Evolutionary conservation across 2,329 filamentous ascomycete species (phyloP).

Genomic region (Alternaria sp.): DNA sequence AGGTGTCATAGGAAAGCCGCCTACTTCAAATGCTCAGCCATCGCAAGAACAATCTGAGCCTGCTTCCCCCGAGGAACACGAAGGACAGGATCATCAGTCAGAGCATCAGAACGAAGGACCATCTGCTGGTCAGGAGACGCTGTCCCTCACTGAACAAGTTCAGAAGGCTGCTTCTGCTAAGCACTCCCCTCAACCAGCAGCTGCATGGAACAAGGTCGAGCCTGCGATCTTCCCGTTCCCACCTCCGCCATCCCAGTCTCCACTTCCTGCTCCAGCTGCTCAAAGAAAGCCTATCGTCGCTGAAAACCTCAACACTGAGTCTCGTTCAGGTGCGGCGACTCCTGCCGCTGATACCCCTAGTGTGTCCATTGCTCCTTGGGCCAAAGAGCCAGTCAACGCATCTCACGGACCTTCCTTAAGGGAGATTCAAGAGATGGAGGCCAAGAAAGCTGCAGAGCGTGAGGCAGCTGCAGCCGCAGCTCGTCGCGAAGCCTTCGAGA

Average conservation of each 20-base stretch:
- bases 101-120: conserved; percentile 17
- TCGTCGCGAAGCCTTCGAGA: conserved; percentile 80
- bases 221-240: conserved; percentile 83
- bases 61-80: conserved; percentile 29
- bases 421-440: conserved; percentile 96
- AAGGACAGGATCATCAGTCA: conserved; percentile 25
- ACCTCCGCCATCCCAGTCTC: conserved; percentile 78
- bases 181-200: conserved; percentile 63
- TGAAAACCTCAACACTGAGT: conserved; percentile 71
- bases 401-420: conserved; percentile 90
- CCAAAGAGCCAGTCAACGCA: conserved; percentile 77
- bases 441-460: conserved; percentile 87
- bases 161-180: conserved; percentile 75
- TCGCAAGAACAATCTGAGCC: conserved; percentile 32
- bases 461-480: conserved; percentile 82
- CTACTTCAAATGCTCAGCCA: conserved; percentile 30
- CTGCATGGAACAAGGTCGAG: conserved; percentile 68
- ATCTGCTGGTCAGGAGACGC: conserved; percentile 57
- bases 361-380: conserved; percentile 91
- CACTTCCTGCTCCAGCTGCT: conserved; percentile 86
- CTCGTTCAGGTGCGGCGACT: conserved; percentile 79
- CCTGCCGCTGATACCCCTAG: conserved; percentile 71
- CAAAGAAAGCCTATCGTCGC: conserved; percentile 88
- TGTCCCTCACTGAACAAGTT: conserved; percentile 84
- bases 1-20: conserved; percentile 49